Base-by-base conservation (phyloP, 441 rosid species). In the Gossypium gossypioides region DNA sequence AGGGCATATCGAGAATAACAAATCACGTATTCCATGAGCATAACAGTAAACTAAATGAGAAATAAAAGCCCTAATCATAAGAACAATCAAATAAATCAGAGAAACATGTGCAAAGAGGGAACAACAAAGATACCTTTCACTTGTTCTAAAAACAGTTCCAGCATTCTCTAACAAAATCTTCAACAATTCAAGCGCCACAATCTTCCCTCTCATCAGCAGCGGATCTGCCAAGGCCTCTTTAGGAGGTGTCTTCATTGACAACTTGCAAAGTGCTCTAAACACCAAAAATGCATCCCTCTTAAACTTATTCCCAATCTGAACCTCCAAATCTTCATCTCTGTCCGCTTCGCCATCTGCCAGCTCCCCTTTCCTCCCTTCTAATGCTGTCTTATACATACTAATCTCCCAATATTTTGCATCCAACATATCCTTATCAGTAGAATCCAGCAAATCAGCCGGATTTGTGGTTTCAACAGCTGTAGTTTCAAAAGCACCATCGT, bases 391-490 rank as follows among this genome's bases (percentile, higher is more conserved):
- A 40, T 96, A 96, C 99, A 96, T 91, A 81, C 99, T 96, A 71
- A 96, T 96, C 90, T 96, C 99, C 99, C 99, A 96, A 79, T 96
- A 96, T 82, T 96, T 96, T 2, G 99, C 99, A 72, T 96, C 99
- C 84, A 96, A 74, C 98, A 96, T 96, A 67, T 96, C 99, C 88
- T 93, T 96, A 78, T 96, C 99, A 0, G 94, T 93, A n/a, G 99
- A 96, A 81, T 96, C 99, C 78, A 96, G 76, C 84, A 96, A 90
- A 84, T 96, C 99, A 1, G 99, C 84, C 0, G 99, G 97, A 82
- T 96, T 93, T 0, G 97, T 91, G 34, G 91, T 86, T 81, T 90
- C 99, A 62, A 93, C 96, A 0, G 95, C 81, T 32, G 94, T 84
- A 55, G 97, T 91, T 83, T 86, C 91, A 54, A 90, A 88, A 0